Percentiles rank a stretch among this genome's conserved stretches.
These are phyloP conservation scores for Rosa hybrid DNA, from an alignment of 331 rosid species.

Conservation along the genomic window DNA sequence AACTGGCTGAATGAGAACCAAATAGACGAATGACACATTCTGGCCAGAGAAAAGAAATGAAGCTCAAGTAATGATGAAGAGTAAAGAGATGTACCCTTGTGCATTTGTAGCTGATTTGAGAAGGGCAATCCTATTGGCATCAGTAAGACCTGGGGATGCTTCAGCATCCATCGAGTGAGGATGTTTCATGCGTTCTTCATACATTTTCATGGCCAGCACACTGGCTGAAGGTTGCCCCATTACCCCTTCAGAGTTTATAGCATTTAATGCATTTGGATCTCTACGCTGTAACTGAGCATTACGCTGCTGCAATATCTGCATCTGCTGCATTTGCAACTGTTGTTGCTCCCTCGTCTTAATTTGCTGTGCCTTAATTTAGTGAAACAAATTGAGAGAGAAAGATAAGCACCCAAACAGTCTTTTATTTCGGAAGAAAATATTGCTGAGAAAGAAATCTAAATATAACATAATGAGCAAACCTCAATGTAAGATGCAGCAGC, in stretches of 20 bases:
- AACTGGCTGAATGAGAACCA: conserved; percentile 61
- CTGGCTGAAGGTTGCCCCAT: conserved; percentile 85
- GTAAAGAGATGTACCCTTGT: conserved; percentile 48
- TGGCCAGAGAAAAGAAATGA: not conserved
- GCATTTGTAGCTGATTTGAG: conserved; percentile 70
- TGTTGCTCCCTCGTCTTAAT: conserved; percentile 69
- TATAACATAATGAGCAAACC: conserved; percentile 37
- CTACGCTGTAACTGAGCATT: conserved; percentile 76
- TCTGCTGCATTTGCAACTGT: conserved; percentile 74
- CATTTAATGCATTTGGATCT: conserved; percentile 67
- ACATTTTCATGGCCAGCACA: conserved; percentile 82
- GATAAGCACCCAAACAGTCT: not conserved
- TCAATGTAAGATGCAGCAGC: conserved; percentile 78
- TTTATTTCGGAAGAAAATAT: not conserved
- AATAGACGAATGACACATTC: conserved; percentile 19
- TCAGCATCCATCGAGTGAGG: conserved; percentile 73
- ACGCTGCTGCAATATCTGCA: conserved; percentile 64
- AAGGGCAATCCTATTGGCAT: conserved; percentile 71
- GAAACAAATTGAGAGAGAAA: not conserved
- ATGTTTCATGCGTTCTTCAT: conserved; percentile 80
- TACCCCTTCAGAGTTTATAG: conserved; percentile 69
- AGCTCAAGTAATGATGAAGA: conserved; percentile 21
- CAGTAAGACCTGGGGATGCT: conserved; percentile 73
- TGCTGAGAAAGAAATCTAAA: not conserved
- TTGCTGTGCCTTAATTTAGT: conserved; percentile 57